Evolutionary conservation across 441 rosid genomes (phyloP), one percentile per base, ranked within the genome.

Genomic region (Euphorbia celastroides): DNA sequence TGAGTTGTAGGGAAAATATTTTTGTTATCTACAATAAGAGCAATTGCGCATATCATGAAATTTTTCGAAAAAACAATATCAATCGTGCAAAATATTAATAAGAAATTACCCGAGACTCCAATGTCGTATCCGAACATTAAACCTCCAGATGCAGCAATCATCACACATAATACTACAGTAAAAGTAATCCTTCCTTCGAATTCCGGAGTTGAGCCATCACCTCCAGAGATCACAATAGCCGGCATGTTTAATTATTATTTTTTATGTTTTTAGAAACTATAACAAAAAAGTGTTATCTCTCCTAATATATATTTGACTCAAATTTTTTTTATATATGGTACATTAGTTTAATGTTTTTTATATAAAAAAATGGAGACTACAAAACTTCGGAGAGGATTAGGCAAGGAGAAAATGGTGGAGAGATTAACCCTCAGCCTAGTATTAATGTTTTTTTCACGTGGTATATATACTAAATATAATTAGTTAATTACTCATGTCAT

Each of bases 71-170:
- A 4, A 34, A 4, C 9, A 34, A 34, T 3, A 34, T 3, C 9
- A 34, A 34, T 34, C 38, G 4, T 3, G 38, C 38, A 34, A 34
- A 34, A 3, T 34, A 34, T 3, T 9, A 26, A 19, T 1, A 11
- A 17, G 16, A 16, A 25, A 25, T 48, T 26, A 83, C 89, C 86
- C 65, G 93, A 87, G 57, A 87, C 82, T 64, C 93, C 93, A 55
- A 88, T 88, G 70, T 84, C 91, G 54, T 88, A 88, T 14, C 94
- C 90, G 13, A 88, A 88, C 79, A 88, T 82, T 28, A 85, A 71
- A 65, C 93, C 93, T 19, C 86, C 90, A 42, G 73, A 75, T 51
- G 96, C 92, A 0, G 84, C 82, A 36, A 89, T 75, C 14, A 85
- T 34, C 41, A 76, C 87, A 56, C 88, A 86, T 4, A 79, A 1